Evolutionary conservation across 176 grass and related monocot species (phyloP), one percentile per base, ranked within the genome.

Genomic region (Poa pratensis): DNA sequence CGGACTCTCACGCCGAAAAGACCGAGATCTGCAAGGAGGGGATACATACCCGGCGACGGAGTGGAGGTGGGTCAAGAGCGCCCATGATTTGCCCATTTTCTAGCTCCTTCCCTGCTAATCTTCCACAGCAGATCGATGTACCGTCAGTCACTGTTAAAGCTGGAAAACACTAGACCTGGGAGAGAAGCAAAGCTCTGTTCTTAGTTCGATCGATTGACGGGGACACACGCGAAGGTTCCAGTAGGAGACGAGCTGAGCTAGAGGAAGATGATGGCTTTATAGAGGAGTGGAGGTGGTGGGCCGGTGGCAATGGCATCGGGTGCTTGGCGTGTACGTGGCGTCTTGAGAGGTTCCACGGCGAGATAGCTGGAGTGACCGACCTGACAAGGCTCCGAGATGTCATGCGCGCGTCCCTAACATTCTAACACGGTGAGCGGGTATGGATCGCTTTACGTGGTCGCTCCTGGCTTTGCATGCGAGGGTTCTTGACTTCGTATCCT

Each of bases 251-350:
- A 51, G 39, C 5, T 17, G 4, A 13, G 8, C n/a, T 2, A 19
- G 9, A 0, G 32, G 43, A 14, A 10, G 67, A 9, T 2, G 42
- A 45, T 45, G 3, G 35, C 26, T 82, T 85, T 79, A 23, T 77
- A 34, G 9, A 26, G 5, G 7, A 0, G 69, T 64, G 20, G 19
- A 11, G 40, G 53, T 18, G 40, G 40, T 42, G 6, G 68, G 9
- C 30, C 76, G 72, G 53, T 32, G 79, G 64, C 65, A 1, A 46
- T 20, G 75, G 89, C 49, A 84, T 30, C 75, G n/a, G 84, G 17
- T 90, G 74, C 80, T n/a, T 83, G 7, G 68, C 75, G 65, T 90
- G 84, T 60, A 80, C 89, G 89, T 90, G 89, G 80, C 89, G 59
- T 51, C 48, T 67, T 16, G 39, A 68, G 73, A 80, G 76, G 23